phyloP scores from a whole-genome alignment of 345 rosid species.

The Pelargonium nanum region DNA sequence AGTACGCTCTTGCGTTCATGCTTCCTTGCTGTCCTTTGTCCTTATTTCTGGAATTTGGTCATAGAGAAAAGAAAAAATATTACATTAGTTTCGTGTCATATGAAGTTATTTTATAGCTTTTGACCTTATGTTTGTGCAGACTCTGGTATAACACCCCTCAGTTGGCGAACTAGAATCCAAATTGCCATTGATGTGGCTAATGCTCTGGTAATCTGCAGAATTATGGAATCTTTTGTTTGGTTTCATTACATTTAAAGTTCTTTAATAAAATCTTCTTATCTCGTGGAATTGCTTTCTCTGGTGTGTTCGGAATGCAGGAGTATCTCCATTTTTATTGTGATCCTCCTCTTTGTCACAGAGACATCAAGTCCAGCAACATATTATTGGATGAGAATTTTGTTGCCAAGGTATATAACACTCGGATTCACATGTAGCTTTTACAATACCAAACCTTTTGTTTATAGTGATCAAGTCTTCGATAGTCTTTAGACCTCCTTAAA shows the following conservation, averaged over 20 bases:
- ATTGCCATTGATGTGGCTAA: conserved; percentile 89
- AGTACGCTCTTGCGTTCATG: conserved; percentile 58
- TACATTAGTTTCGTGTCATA: no score
- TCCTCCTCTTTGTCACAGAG: conserved; percentile 94
- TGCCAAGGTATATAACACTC: conserved; percentile 54
- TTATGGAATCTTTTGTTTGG: neutral
- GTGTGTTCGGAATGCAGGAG: conserved; percentile 37
- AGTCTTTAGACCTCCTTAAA: neutral
- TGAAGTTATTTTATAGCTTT: neutral
- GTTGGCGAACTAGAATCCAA: conserved; percentile 81
- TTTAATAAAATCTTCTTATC: neutral
- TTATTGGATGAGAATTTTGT: conserved; percentile 75
- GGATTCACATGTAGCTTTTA: conserved; percentile 1
- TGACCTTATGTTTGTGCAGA: conserved; percentile 30
- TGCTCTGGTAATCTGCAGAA: conserved; percentile 62
- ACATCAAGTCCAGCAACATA: conserved; percentile 95
- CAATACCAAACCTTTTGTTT: neutral
- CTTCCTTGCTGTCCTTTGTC: no score
- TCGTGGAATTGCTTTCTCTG: conserved; percentile 9
- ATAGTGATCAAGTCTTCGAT: no score
- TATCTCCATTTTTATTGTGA: conserved; percentile 95
- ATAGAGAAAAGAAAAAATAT: no score
- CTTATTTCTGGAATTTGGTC: no score
- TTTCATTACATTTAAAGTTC: conserved; percentile 6
- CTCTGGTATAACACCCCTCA: conserved; percentile 44